A percentile compares a stretch with the other conserved stretches of the same genome.
phyloP scores from a whole-genome alignment of 2,329 filamentous ascomycete genomes.

The Colletotrichum echinochloae region DNA sequence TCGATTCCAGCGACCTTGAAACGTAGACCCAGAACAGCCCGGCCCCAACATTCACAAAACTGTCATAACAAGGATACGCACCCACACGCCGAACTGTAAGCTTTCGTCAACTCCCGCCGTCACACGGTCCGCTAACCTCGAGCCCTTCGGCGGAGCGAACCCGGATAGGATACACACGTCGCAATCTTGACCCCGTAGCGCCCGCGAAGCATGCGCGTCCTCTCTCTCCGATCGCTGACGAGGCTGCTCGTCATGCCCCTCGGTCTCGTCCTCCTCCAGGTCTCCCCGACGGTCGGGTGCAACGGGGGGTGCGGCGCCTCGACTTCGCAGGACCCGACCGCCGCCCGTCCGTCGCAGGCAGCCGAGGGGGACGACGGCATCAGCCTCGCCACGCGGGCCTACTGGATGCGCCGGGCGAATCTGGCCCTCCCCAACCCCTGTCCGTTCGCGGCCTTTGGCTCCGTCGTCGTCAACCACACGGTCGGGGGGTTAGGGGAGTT shows the following conservation, averaged over 20 bases:
- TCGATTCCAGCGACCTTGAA: not conserved
- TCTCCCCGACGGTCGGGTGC: not conserved
- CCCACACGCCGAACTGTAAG: slow-evolving; percentile 15
- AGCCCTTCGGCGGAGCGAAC: slow-evolving; percentile 7
- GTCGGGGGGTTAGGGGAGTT: slow-evolving; percentile 54
- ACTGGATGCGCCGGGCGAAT: slow-evolving; percentile 67
- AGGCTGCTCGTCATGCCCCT: slow-evolving; percentile 10
- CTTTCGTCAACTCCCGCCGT: slow-evolving; percentile 20
- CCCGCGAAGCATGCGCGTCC: slow-evolving; percentile 28
- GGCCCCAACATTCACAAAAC: slow-evolving; percentile 15
- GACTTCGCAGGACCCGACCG: not conserved
- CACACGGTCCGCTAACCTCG: slow-evolving; percentile 9
- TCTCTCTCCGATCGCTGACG: not conserved
- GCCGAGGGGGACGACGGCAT: slow-evolving; percentile 43
- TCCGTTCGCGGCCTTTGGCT: slow-evolving; percentile 65
- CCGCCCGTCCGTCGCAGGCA: not conserved
- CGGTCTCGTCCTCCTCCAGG: slow-evolving; percentile 19
- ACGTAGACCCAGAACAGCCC: not conserved
- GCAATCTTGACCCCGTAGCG: slow-evolving; percentile 16
- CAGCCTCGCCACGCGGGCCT: slow-evolving; percentile 53
- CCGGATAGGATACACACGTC: not conserved
- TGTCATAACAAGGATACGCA: not conserved
- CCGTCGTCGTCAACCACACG: slow-evolving; percentile 68
- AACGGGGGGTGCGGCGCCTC: slow-evolving; percentile 4
- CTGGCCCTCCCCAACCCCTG: slow-evolving; percentile 61